Evolutionary conservation across 228 moss, liverwort and hornwort species (phyloP), one percentile per base, ranked within the genome.

Genomic region (Sphagnum magellanicum): DNA sequence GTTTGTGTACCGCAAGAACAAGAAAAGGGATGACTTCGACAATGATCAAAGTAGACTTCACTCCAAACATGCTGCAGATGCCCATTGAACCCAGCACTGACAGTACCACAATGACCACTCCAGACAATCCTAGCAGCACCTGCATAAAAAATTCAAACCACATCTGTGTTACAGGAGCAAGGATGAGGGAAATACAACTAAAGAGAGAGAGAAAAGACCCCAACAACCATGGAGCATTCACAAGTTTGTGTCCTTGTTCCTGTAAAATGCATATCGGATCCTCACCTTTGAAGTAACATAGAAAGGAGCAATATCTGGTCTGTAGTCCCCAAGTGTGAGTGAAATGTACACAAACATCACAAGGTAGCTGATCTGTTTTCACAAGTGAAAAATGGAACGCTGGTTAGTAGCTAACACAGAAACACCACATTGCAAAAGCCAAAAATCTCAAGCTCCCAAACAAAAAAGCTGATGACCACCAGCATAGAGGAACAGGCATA

Each of bases 11-110:
- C 84, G 97, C 97, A 78, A 97, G 97, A 53, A 93, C 97, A 71
- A 97, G 97, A 60, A 97, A 97, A 15, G 97, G 97, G 74, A 97
- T 97, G 73, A 97, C 97, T 81, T 97, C 93, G 49, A 90, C 97
- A 67, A 97, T 97, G 60, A 97, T 93, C 7, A 97, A 82, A 46
- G 97, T 97, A 50, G 91, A 97, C 75, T 93, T 97, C 74, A 93
- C 88, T 75, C 88, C 88, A 77, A 91, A 91, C 59, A 70, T 77
- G 69, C 97, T 93, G 85, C 91, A 93, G 57, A 97, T 69, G 65
- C 97, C 97, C 76, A 97, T 88, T 63, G 97, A 90, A 78, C 91
- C 97, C 70, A 97, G 93, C 48, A 97, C 97, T 66, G 91, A 93
- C 70, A 97, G 77, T 61, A 84, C 93, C 70, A 93, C 97, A 73